These are phyloP conservation scores for Cytospora mali DNA, from an alignment of 2,329 filamentous ascomycete genomes.

Conservation along the genomic window DNA sequence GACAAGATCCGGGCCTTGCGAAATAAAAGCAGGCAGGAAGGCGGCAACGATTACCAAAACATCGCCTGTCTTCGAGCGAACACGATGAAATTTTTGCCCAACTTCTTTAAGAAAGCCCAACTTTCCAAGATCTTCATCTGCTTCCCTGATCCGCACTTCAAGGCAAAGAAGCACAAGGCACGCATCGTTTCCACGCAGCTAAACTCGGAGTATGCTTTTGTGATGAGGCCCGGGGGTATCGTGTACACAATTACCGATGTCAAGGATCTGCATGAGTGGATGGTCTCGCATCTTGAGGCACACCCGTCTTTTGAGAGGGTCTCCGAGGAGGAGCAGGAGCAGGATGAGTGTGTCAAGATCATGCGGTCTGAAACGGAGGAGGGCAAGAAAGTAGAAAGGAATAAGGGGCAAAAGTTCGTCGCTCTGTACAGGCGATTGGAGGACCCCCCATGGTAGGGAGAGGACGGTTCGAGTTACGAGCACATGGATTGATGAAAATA, in stretches of 20 bases:
- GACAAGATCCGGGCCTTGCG: conserved; percentile 84
- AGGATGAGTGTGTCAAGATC: conserved; percentile 69
- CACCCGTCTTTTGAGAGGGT: conserved; percentile 81
- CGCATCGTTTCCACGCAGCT: conserved; percentile 88
- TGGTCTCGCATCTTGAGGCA: conserved; percentile 80
- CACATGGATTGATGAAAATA: background rate
- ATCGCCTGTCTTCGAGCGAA: conserved; percentile 88
- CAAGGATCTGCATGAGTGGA: conserved; percentile 90
- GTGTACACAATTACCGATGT: conserved; percentile 98
- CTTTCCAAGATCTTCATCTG: conserved; percentile 94
- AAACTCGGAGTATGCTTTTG: conserved; percentile 92
- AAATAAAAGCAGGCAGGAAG: conserved; percentile 53
- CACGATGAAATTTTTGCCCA: conserved; percentile 99
- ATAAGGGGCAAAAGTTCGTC: conserved; percentile 88
- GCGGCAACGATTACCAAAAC: conserved; percentile 71
- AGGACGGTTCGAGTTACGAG: background rate
- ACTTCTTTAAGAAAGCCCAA: conserved; percentile 84
- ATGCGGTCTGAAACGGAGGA: conserved; percentile 92
- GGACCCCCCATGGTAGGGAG: conserved; percentile 72
- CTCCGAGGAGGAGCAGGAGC: conserved; percentile 64
- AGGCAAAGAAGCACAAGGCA: conserved; percentile 94
- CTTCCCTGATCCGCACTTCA: conserved; percentile 98
- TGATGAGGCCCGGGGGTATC: conserved; percentile 78
- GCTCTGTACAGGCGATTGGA: conserved; percentile 81
- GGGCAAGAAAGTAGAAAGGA: conserved; percentile 92